A percentile compares a stretch with the other conserved stretches of the same genome.
Conservation (phyloP, 2,329 filamentous ascomycete species). For the Sclerotinia subarctica region DNA sequence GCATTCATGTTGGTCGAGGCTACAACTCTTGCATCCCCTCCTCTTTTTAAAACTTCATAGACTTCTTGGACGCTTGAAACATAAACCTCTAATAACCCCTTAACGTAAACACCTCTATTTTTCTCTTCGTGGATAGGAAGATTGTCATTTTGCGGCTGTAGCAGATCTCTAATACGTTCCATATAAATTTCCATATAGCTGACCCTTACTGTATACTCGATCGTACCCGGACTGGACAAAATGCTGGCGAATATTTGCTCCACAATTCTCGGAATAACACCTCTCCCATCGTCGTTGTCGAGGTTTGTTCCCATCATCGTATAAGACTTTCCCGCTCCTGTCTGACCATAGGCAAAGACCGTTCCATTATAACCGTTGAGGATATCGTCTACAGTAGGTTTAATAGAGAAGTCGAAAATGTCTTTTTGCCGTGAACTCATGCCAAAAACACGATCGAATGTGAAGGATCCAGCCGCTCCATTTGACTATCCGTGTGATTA, state of each 20-base stretch:
- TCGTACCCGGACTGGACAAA: conserved; percentile 83
- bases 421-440: conserved; percentile 88
- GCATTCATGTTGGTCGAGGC: conserved; percentile 99
- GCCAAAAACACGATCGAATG: conserved; percentile 96
- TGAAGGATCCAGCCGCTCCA: conserved; percentile 82
- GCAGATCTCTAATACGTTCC: conserved; percentile 92
- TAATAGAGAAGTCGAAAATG: conserved; percentile 98
- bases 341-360: conserved; percentile 98
- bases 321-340: conserved; percentile 96
- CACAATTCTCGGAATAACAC: conserved; percentile 94
- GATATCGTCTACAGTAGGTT: conserved; percentile 93
- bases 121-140: conserved; percentile 98
- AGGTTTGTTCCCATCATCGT: conserved; percentile 99
- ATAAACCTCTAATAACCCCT: conserved; percentile 90
- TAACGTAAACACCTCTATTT: conserved; percentile 92
- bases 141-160: conserved; percentile 92
- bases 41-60: conserved; percentile 92
- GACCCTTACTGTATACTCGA: conserved; percentile 97
- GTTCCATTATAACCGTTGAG: conserved; percentile 99
- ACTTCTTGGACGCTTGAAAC: conserved; percentile 94
- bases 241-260: conserved; percentile 98
- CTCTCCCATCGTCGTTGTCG: conserved; percentile 80
- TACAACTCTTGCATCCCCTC: conserved; percentile 84
- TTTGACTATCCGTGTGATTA: conserved; percentile 59
- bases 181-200: conserved; percentile 99